Base-by-base conservation (phyloP, 2,329 filamentous ascomycete species). In the Cryoendolithus antarcticus region DNA sequence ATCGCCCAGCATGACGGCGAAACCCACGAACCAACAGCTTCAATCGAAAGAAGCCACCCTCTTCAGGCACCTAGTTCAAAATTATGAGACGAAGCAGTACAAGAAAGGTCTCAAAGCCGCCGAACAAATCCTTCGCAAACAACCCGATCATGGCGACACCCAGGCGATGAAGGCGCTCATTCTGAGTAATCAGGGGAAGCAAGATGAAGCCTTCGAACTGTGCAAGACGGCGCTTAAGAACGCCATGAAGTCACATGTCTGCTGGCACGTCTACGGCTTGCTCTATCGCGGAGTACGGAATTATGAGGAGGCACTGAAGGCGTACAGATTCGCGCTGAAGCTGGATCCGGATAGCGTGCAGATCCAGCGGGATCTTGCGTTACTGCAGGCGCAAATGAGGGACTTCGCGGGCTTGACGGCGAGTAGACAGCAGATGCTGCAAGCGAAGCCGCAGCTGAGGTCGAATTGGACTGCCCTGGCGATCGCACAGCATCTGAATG, bases 151-250 rank as follows among this genome's bases (percentile, higher is more conserved):
- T 80, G 93, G 88, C 58, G 93, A 98, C 62, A 98, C 91, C 19
- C 82, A 93, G 66, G 93, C 91, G 40, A 98, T 98, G 91, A 98
- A 98, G 68, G 89, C 91, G 41, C 71, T 98, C 50, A 95, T 96
- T 51, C 76, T 96, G 63, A 96, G 93, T 62, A 81, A 83, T 33
- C 82, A 89, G 63, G 86, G 86, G 51, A 89, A 93, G 65, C 80
- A 81, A 24, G 86, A 94, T 42, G 91, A 98, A 65, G 93, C 93
- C 1, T 98, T 98, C 60, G 76, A 80, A 34, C 72, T 98, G 43
- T 89, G 84, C 56, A 98, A 95, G 66, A 75, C 86, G 49, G 91
- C 93, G 28, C 71, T 98, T 53, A 86, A 82, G 50, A 86, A 88
- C 55, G 88, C 96, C 61, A 96, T 98, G 88, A 95, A 93, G 69